Evolutionary conservation across 2,329 filamentous ascomycete species (phyloP).

Genomic region (Colletotrichum coccodes): DNA sequence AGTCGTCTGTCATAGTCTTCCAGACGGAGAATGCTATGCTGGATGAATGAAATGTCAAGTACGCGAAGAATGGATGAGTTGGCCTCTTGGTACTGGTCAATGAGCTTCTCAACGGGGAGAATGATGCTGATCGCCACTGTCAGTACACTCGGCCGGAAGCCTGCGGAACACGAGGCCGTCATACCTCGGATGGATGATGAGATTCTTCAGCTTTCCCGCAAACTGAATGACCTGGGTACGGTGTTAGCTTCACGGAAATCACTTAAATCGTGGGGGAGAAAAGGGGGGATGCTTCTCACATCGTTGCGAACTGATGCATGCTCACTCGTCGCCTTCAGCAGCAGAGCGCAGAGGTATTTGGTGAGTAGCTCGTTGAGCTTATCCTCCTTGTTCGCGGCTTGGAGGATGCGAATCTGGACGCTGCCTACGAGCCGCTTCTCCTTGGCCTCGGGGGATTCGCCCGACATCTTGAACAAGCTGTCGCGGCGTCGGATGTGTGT

Average conservation of each 20-base stretch:
- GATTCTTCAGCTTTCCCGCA: constrained; percentile 10
- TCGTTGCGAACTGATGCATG: constrained; percentile 75
- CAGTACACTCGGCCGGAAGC: not conserved
- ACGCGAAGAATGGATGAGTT: constrained; percentile 81
- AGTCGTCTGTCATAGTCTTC: constrained; percentile 71
- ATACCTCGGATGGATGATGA: constrained; percentile 27
- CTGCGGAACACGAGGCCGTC: not conserved
- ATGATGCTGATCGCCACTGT: constrained; percentile 64
- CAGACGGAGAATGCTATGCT: constrained; percentile 74
- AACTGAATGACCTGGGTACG: constrained; percentile 31
- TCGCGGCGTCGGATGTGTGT: not conserved
- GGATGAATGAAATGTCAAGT: constrained; percentile 89
- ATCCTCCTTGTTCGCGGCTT: constrained; percentile 82
- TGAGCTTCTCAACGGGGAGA: constrained; percentile 83
- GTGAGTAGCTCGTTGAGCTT: constrained; percentile 84
- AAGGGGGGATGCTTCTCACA: not conserved
- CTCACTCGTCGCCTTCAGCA: constrained; percentile 88
- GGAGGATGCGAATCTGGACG: constrained; percentile 83
- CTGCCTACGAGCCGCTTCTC: constrained; percentile 79
- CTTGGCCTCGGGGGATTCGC: constrained; percentile 30
- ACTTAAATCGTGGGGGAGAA: not conserved
- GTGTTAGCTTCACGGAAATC: not conserved
- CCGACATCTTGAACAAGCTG: constrained; percentile 23
- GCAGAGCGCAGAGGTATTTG: constrained; percentile 81
- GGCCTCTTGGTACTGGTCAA: constrained; percentile 87